Evolutionary conservation across 2,329 filamentous ascomycete species (phyloP).

Genomic region (Fusarium vanettenii): DNA sequence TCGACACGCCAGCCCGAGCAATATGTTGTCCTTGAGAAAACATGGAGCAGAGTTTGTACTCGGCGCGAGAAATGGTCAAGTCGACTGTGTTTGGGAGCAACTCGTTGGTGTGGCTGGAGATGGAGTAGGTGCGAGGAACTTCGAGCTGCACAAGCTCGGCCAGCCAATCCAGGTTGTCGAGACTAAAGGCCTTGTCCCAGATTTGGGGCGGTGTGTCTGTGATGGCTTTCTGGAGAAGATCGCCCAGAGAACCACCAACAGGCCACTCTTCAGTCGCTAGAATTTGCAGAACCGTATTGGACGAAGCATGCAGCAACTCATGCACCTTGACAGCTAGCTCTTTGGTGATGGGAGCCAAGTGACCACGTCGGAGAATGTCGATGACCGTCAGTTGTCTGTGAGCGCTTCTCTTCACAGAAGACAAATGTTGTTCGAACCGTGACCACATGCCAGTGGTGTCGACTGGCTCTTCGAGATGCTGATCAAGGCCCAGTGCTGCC

Average conservation of each 20-base stretch:
- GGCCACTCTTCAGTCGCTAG: slow-evolving; percentile 64
- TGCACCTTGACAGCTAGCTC: slow-evolving; percentile 62
- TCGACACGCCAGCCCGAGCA: slow-evolving; percentile 60
- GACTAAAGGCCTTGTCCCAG: slow-evolving; percentile 63
- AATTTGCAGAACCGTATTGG: slow-evolving; percentile 60
- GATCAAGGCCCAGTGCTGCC: slow-evolving; percentile 61
- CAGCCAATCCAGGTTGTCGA: slow-evolving; percentile 59
- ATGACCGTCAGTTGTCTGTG: slow-evolving; percentile 55
- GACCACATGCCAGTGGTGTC: slow-evolving; percentile 56
- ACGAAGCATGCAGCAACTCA: slow-evolving; percentile 60
- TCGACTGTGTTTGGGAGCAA: slow-evolving; percentile 63
- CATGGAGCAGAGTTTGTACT: slow-evolving; percentile 59
- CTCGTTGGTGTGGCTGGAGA: slow-evolving; percentile 62
- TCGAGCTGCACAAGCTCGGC: slow-evolving; percentile 60
- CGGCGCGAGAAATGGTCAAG: slow-evolving; percentile 62
- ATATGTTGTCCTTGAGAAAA: slow-evolving; percentile 50
- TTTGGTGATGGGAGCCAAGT: slow-evolving; percentile 64
- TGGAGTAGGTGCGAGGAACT: slow-evolving; percentile 64
- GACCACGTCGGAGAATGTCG: slow-evolving; percentile 62
- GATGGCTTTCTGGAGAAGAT: slow-evolving; percentile 61
- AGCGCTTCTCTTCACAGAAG: slow-evolving; percentile 48
- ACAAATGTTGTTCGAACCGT: slow-evolving; percentile 60
- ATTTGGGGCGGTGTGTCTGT: slow-evolving; percentile 59
- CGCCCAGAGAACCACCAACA: slow-evolving; percentile 61
- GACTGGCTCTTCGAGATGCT: slow-evolving; percentile 57